These are phyloP conservation scores for Zymoseptoria passerinii DNA, from an alignment of 2,329 filamentous ascomycete species.

Conservation along the genomic window DNA sequence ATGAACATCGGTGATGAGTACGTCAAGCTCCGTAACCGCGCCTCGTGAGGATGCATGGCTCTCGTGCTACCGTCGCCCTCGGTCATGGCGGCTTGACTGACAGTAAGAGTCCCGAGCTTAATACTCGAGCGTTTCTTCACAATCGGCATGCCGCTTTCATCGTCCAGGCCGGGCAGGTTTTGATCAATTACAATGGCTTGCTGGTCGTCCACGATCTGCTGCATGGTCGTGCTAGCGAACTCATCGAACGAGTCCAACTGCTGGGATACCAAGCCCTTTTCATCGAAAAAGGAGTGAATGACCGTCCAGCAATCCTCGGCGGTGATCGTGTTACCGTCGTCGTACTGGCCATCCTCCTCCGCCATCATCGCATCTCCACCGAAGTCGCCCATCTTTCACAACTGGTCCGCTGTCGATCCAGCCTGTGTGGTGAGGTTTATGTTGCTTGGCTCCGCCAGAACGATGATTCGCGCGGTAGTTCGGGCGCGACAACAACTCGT, in stretches of 20 bases:
- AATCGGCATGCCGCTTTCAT: slow-evolving; percentile 62
- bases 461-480: neutral
- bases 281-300: slow-evolving; percentile 93
- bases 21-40: slow-evolving; percentile 87
- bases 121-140: slow-evolving; percentile 89
- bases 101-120: slow-evolving; percentile 82
- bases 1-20: slow-evolving; percentile 90
- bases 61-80: slow-evolving; percentile 86
- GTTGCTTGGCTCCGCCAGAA: neutral
- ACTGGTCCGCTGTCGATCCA: neutral
- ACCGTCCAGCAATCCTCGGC: slow-evolving; percentile 98
- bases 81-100: slow-evolving; percentile 82
- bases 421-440: neutral
- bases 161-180: slow-evolving; percentile 66
- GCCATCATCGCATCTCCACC: slow-evolving; percentile 5
- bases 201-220: slow-evolving; percentile 89
- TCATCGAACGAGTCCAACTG: slow-evolving; percentile 98
- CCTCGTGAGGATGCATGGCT: slow-evolving; percentile 86
- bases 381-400: neutral
- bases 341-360: slow-evolving; percentile 13
- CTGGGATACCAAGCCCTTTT: slow-evolving; percentile 91
- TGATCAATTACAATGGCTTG: slow-evolving; percentile 88
- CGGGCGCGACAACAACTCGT: neutral
- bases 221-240: slow-evolving; percentile 88
- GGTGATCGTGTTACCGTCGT: slow-evolving; percentile 52